These are phyloP conservation scores for Heterobasidion occidentale DNA, from an alignment of 1,284 basidiomycete species.

Conservation along the genomic window DNA sequence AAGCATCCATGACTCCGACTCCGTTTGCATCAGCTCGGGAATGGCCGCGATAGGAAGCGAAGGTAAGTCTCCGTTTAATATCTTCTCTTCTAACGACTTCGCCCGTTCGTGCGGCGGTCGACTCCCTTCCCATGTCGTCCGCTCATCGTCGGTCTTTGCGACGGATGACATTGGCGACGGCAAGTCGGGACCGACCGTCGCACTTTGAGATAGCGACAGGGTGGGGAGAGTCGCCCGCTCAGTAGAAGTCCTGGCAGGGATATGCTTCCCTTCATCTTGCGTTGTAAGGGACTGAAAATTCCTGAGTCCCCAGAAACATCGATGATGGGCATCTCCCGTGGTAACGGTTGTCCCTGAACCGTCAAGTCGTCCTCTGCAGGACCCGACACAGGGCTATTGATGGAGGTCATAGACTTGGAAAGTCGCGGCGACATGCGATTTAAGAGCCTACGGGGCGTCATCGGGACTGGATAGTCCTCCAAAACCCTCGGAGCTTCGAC, in stretches of 20 bases:
- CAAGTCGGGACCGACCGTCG: conserved; percentile 20
- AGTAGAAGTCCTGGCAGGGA: background rate
- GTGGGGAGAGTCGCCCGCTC: background rate
- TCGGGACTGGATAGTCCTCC: conserved; percentile 33
- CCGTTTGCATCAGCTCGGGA: conserved; percentile 30
- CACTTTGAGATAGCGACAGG: background rate
- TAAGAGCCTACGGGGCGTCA: conserved; percentile 39
- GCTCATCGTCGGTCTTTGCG: conserved; percentile 31
- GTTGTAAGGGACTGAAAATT: background rate
- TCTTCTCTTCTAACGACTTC: conserved; percentile 43
- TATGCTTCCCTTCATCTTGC: background rate
- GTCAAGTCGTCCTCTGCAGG: conserved; percentile 43
- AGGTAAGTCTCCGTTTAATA: conserved; percentile 45
- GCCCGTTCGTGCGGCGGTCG: conserved; percentile 23
- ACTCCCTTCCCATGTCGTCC: conserved; percentile 50
- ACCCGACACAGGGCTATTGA: conserved; percentile 23
- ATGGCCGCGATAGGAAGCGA: conserved; percentile 28
- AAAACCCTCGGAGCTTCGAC: conserved; percentile 49
- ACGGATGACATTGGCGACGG: conserved; percentile 37
- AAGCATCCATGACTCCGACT: conserved; percentile 48
- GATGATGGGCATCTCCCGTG: conserved; percentile 1
- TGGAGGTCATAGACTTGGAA: conserved; percentile 24
- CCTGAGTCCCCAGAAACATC: conserved; percentile 1
- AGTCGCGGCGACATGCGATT: conserved; percentile 21
- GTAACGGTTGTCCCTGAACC: conserved; percentile 33